phyloP scores from a whole-genome alignment of 192 early-diverging fungal species.

The Dispira parvispora region DNA sequence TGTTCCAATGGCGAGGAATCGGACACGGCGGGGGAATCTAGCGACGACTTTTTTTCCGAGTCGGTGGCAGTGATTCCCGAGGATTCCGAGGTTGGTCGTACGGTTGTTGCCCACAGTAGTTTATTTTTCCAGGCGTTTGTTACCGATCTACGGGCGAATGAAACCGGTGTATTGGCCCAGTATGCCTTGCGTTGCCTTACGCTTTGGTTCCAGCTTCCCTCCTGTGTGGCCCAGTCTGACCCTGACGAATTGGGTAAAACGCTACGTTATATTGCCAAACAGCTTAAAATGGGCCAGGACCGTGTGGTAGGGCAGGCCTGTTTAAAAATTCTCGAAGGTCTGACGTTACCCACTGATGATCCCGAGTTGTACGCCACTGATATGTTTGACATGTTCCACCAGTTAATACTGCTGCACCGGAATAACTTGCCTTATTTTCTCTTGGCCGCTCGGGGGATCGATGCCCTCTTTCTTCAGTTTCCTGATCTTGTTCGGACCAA shows the following conservation, averaged over 20 bases:
- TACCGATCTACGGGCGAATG: background rate
- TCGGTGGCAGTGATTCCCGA: background rate
- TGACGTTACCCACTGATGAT: background rate
- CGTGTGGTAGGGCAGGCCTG: background rate
- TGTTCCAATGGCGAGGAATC: background rate
- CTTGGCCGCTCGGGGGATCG: too few relatives aligned
- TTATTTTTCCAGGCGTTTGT: background rate
- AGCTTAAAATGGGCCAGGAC: background rate
- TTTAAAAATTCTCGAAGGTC: background rate
- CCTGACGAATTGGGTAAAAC: background rate
- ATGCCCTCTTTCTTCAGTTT: too few relatives aligned
- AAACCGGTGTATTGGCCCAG: background rate
- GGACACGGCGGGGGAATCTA: background rate
- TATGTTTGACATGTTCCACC: background rate
- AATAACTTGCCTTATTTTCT: too few relatives aligned
- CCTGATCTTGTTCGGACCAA: too few relatives aligned
- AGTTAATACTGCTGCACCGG: background rate
- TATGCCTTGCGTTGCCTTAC: constrained; percentile 4
- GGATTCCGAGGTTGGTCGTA: background rate
- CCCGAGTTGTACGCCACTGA: background rate
- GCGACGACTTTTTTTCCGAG: background rate
- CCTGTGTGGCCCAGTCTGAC: background rate
- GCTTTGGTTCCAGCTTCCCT: background rate
- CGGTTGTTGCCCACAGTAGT: background rate
- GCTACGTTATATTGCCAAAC: background rate